A percentile compares a stretch with the other conserved stretches of the same genome.
These are phyloP conservation scores for Saccharomycopsis sp. DNA, from an alignment of 805 yeast species.

Conservation along the genomic window DNA sequence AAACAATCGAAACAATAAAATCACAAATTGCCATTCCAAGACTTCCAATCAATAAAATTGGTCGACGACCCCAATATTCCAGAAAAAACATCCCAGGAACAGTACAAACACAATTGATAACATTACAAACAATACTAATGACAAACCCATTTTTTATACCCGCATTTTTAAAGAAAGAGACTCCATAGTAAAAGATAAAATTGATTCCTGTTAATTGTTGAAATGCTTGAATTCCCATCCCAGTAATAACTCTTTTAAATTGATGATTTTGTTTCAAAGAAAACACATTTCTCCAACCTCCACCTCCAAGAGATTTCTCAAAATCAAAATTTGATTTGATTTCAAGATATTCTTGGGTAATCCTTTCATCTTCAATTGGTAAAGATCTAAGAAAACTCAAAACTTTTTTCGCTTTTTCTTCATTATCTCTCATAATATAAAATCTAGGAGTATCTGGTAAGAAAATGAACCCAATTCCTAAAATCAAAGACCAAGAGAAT, in stretches of 20 bases:
- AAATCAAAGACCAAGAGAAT: slow-evolving; percentile 55
- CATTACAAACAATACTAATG: slow-evolving; percentile 32
- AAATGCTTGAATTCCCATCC: slow-evolving; percentile 35
- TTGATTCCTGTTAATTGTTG: slow-evolving; percentile 68
- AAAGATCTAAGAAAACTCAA: slow-evolving; percentile 45
- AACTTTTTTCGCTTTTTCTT: slow-evolving; percentile 47
- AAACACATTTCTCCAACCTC: slow-evolving; percentile 27
- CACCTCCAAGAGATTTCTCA: slow-evolving; percentile 25
- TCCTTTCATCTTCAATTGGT: slow-evolving; percentile 33
- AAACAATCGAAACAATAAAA: slow-evolving; percentile 46
- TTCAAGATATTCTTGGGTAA: slow-evolving; percentile 36
- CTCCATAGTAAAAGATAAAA: slow-evolving; percentile 62
- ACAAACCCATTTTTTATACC: slow-evolving; percentile 40
- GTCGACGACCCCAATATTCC: slow-evolving; percentile 59
- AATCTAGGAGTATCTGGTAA: slow-evolving; percentile 75
- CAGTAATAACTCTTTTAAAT: slow-evolving; percentile 34
- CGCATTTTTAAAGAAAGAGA: slow-evolving; percentile 44
- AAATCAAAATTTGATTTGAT: slow-evolving; percentile 38
- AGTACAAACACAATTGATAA: slow-evolving; percentile 39
- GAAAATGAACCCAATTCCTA: slow-evolving; percentile 51
- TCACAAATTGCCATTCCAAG: slow-evolving; percentile 53
- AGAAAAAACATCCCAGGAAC: slow-evolving; percentile 44
- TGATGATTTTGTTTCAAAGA: slow-evolving; percentile 27
- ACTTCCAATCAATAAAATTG: slow-evolving; percentile 50
- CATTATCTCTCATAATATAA: slow-evolving; percentile 44